Evolutionary conservation across 805 yeast species (phyloP).

Genomic region (Osmozyma mogii): DNA sequence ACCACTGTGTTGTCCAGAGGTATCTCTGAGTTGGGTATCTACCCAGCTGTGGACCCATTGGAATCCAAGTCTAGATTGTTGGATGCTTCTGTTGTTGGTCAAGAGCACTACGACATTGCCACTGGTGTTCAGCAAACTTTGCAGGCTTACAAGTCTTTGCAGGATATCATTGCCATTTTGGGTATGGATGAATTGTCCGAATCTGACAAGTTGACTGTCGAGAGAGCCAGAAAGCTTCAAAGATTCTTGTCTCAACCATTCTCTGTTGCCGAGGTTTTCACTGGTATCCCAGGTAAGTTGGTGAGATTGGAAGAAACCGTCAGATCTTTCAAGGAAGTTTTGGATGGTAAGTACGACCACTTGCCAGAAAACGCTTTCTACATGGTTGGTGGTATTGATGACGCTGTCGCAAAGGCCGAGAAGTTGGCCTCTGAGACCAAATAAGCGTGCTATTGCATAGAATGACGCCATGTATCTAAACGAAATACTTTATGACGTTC

Average conservation of each 20-base stretch:
- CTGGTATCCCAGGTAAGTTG: slow-evolving; percentile 98
- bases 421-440: slow-evolving; percentile 92
- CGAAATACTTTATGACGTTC: slow-evolving; percentile 10
- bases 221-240: slow-evolving; percentile 99
- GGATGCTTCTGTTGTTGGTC: slow-evolving; percentile 95
- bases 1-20: slow-evolving; percentile 99
- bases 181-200: slow-evolving; percentile 99
- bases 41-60: slow-evolving; percentile 99
- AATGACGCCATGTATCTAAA: slow-evolving; percentile 11
- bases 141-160: slow-evolving; percentile 99
- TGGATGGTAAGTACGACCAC: slow-evolving; percentile 97
- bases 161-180: slow-evolving; percentile 99
- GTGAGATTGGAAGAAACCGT: slow-evolving; percentile 95
- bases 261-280: slow-evolving; percentile 99
- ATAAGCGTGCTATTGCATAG: slow-evolving; percentile 30
- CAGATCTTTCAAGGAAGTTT: slow-evolving; percentile 90
- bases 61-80: slow-evolving; percentile 98
- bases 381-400: slow-evolving; percentile 99
- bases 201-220: slow-evolving; percentile 97
- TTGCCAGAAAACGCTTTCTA: slow-evolving; percentile 99
- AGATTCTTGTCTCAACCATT: slow-evolving; percentile 99
- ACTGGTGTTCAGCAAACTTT: slow-evolving; percentile 94
- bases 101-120: slow-evolving; percentile 97
- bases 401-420: slow-evolving; percentile 97
- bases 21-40: slow-evolving; percentile 99